Base-by-base conservation (phyloP, 2,329 filamentous ascomycete species). In the Aspergillus luchuensis region DNA sequence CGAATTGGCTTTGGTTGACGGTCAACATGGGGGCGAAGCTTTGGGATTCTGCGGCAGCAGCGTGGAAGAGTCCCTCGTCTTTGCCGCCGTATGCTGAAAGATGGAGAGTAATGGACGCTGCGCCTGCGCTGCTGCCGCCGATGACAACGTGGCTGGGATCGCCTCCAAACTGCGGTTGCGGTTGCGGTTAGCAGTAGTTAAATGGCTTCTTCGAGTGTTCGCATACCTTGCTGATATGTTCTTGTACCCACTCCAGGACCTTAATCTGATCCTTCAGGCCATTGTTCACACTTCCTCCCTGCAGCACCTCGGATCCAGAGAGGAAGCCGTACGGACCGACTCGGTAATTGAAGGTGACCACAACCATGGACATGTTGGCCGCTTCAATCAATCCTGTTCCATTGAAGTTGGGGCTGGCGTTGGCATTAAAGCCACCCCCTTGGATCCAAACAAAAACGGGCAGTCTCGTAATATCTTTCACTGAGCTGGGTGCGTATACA, bases 271-370 rank as follows among this genome's bases (percentile, higher is more conserved):
- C 90, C 36, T 84, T 83, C 1, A 92, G 78, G 1, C 90, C 90
- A 66, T 87, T 87, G 72, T 92, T 92, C 38, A 87, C 71, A 59
- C 82, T 84, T 2, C 85, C 83, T 4, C 75, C 65, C 64, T 62
- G 33, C 33, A 76, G 65, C 1, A 88, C 74, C 66, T 89, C 83
- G 15, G 83, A 76, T 58, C 86, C 80, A 1, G 85, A 84, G 11
- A 93, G 80, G 70, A 92, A 93, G 0, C 91, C 90, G 66, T 87
- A 92, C 0, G 85, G 83, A 0, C 90, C 90, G 10, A 93, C 89
- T 5, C 91, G 87, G 71, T 93, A 92, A 75, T 92, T 92, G 75
- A 91, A 84, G 8, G 82, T 88, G 2, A 93, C 88, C 0, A 91
- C 85, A 0, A 93, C 77, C 25, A 92, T 87, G 50, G 84, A 80